A percentile compares a stretch with the other conserved stretches of the same genome.
These are phyloP conservation scores for Zymoseptoria ardabiliae DNA, from an alignment of 2,329 filamentous ascomycete genomes.

Conservation along the genomic window DNA sequence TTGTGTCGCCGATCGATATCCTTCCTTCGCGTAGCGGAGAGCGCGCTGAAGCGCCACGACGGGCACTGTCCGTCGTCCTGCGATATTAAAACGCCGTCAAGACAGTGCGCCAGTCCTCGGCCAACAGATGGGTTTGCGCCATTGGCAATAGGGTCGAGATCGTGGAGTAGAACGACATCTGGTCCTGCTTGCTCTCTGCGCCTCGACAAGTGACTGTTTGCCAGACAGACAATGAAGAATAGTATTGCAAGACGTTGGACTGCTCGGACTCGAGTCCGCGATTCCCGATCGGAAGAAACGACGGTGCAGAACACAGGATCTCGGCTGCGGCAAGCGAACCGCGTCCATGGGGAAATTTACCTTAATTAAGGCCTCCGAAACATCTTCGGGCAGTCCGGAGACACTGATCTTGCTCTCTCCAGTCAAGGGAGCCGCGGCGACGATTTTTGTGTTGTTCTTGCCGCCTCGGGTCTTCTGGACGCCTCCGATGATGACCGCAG, in stretches of 20 bases:
- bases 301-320: no score
- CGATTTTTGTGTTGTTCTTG: slow-evolving; percentile 50
- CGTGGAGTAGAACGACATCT: neutral
- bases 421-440: slow-evolving; percentile 51
- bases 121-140: no score
- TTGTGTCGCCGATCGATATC: neutral
- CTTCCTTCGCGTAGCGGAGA: neutral
- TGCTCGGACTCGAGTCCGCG: no score
- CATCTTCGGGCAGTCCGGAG: slow-evolving; percentile 97
- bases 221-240: slow-evolving; percentile 21
- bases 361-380: slow-evolving; percentile 97
- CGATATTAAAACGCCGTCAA: neutral
- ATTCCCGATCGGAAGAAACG: no score
- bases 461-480: slow-evolving; percentile 58
- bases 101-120: no score
- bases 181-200: slow-evolving; percentile 16
- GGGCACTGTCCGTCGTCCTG: neutral
- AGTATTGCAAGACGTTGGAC: no score
- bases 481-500: slow-evolving; percentile 52
- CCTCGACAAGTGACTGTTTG: no score
- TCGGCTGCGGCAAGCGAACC: no score
- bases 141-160: neutral
- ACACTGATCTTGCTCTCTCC: slow-evolving; percentile 95
- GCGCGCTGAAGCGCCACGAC: neutral
- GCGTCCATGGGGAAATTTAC: no score